These are phyloP conservation scores for Stachybotrys elegans DNA, from an alignment of 2,329 filamentous ascomycete species.

Conservation along the genomic window DNA sequence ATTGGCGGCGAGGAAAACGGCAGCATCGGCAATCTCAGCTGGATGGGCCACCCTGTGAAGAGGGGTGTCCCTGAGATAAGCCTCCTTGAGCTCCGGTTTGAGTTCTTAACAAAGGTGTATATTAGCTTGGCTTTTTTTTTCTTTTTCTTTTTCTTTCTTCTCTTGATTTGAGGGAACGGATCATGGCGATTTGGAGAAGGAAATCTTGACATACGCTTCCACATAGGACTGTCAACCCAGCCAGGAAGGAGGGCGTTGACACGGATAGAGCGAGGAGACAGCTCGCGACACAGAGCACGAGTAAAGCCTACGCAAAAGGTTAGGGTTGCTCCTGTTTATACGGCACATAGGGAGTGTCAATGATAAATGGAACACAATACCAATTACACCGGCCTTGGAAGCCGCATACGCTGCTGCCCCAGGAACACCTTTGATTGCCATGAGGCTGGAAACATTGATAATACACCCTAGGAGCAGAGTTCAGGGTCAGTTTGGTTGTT, in stretches of 20 bases:
- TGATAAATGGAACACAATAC: slow-evolving; percentile 30
- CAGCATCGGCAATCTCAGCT: slow-evolving; percentile 76
- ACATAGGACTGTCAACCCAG: slow-evolving; percentile 81
- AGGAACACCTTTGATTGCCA: slow-evolving; percentile 62
- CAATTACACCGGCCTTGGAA: slow-evolving; percentile 74
- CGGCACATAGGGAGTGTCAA: slow-evolving; percentile 10
- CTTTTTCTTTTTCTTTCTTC: not conserved
- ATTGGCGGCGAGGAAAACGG: slow-evolving; percentile 71
- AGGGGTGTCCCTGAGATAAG: slow-evolving; percentile 52
- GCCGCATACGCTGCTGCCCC: slow-evolving; percentile 73
- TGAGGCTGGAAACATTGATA: slow-evolving; percentile 75
- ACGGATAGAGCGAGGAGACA: slow-evolving; percentile 57
- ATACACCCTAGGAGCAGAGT: slow-evolving; percentile 51
- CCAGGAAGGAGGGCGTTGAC: slow-evolving; percentile 80
- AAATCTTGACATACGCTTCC: slow-evolving; percentile 48
- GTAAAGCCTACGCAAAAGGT: slow-evolving; percentile 52
- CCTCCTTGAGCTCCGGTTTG: slow-evolving; percentile 30
- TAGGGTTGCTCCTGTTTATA: slow-evolving; percentile 3
- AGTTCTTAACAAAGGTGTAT: slow-evolving; percentile 32
- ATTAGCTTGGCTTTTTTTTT: slow-evolving; percentile 23
- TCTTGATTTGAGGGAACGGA: slow-evolving; percentile 4
- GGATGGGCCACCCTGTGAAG: slow-evolving; percentile 59
- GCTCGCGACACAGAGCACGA: slow-evolving; percentile 58
- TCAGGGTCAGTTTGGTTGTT: slow-evolving; percentile 4
- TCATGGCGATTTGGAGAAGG: slow-evolving; percentile 6